phyloP scores from a whole-genome alignment of 805 yeast genomes.

The Metschnikowia sp. region DNA sequence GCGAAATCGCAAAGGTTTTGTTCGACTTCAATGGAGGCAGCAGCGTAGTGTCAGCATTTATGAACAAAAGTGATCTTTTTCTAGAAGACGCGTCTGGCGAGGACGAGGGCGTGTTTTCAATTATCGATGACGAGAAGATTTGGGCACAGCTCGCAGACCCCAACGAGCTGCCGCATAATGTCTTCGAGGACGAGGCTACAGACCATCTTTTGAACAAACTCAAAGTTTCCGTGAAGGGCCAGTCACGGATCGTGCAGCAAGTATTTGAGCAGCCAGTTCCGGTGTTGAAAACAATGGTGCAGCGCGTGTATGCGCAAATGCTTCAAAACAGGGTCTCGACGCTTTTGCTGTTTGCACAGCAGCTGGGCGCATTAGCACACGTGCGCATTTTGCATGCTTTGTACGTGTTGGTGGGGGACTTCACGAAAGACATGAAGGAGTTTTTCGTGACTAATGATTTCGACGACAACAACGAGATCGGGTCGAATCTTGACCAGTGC shows the following conservation, averaged over 20 bases:
- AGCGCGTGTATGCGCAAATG: slow-evolving; percentile 74
- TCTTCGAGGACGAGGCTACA: slow-evolving; percentile 51
- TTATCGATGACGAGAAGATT: slow-evolving; percentile 42
- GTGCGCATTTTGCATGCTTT: slow-evolving; percentile 70
- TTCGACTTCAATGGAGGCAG: slow-evolving; percentile 82
- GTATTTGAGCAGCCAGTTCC: slow-evolving; percentile 70
- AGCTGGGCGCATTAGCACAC: slow-evolving; percentile 65
- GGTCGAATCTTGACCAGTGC: slow-evolving; percentile 61
- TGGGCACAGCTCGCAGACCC: slow-evolving; percentile 68
- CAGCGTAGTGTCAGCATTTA: slow-evolving; percentile 77
- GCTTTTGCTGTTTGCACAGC: slow-evolving; percentile 58
- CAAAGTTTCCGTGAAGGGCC: slow-evolving; percentile 59
- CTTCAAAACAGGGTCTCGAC: slow-evolving; percentile 54
- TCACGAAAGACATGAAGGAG: slow-evolving; percentile 63
- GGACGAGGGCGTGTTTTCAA: slow-evolving; percentile 29
- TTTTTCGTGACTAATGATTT: slow-evolving; percentile 48
- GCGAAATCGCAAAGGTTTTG: slow-evolving; percentile 69
- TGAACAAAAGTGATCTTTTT: slow-evolving; percentile 74
- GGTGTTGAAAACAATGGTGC: slow-evolving; percentile 68
- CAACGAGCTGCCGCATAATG: slow-evolving; percentile 34
- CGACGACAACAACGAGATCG: slow-evolving; percentile 45
- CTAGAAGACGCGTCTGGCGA: slow-evolving; percentile 37
- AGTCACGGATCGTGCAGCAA: slow-evolving; percentile 66
- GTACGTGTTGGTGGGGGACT: slow-evolving; percentile 54
- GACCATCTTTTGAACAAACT: slow-evolving; percentile 50